Evolutionary conservation across 2,329 filamentous ascomycete genomes (phyloP), one percentile per base, ranked within the genome.

Genomic region (Colletotrichum lupini): DNA sequence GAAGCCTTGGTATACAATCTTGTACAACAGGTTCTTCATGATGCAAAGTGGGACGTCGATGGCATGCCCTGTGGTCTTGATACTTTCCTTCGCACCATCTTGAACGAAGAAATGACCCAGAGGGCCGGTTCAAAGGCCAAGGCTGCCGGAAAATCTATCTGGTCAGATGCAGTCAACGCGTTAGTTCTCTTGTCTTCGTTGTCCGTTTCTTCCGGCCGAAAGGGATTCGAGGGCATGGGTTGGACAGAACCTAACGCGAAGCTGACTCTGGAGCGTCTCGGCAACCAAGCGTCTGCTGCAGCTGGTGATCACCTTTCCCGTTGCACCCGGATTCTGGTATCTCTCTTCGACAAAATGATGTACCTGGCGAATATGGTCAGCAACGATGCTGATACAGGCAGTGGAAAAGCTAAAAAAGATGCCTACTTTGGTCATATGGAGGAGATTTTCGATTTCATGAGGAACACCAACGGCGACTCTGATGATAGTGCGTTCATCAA

Each of bases 21-120:
- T 16, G 63, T 80, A 1, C 80, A 82, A 52, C 78, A 79, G 66
- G 76, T 78, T 2, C 69, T 83, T 2, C 78, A 76, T 14, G 75
- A 76, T 28, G 77, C 76, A 3, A 74, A 78, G 22, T 77, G 82
- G 74, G 78, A 82, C 12, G 71, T 76, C 3, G 75, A 80, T 1
- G 68, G 73, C 24, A 56, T 75, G 4, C 52, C 67, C 14, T 53
- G 35, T 5, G 52, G 55, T 26, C 6, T 65, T 11, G 26, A 14
- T 26, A 2, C 37, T 4, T 30, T 73, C 16, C 28, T 66, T 28
- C 32, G 16, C 6, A 42, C 28, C 30, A 5, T 28, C 3, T n/a
- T 70, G 5, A 24, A 32, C 55, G 22, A 42, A 2, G 70, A 73
- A 22, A 61, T 60, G 9, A 5, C 12, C 2, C 22, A 55, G 14